Base-by-base conservation (phyloP, 1,284 basidiomycete genomes). In the Wallemia hederae region DNA sequence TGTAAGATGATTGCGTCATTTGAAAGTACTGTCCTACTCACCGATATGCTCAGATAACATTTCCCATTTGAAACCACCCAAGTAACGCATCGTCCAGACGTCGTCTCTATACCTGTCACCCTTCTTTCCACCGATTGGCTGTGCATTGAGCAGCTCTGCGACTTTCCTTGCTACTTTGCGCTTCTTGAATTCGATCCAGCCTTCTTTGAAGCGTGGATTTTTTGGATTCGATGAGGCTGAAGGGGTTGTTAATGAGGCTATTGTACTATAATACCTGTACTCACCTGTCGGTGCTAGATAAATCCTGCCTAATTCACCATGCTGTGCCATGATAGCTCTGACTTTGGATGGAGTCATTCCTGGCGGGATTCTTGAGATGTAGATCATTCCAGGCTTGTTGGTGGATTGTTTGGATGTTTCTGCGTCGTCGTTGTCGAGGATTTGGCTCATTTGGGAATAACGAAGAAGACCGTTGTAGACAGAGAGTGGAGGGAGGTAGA, bases 81-180 rank as follows among this genome's bases (percentile, higher is more conserved):
- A 75, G 69, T 98, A 99, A 70, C 92, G 92, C 89, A 98, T 94
- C 56, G 94, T 97, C 94, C 94, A 98, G 5, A 99, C 81, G 65
- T 98, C 91, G 68, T 98, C 90, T 67, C 87, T 77, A 86, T 88
- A 70, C 67, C 66, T 63, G 63, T 73, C 72, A 7, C 87, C 85
- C 70, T 91, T 91, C 74, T 90, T 91, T 1, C 89, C 88, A 7
- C 89, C 94, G 64, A 99, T 92, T 0, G 88, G 80, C 67, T 91
- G 82, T 0, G 92, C 94, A 68, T 98, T 99, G 64, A 99, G 75
- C 85, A 97, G 88, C 62, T 80, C 85, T 3, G 94, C 92, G 1
- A 92, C 83, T 27, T 80, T 82, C 58, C 90, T 80, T 0, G 90
- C 94, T 26, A 96, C 76, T 60, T 79, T 81, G 71, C 98, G 98